Evolutionary conservation across 208 protist genomes (phyloP).

Genomic region (Acanthamoeba sp.): DNA sequence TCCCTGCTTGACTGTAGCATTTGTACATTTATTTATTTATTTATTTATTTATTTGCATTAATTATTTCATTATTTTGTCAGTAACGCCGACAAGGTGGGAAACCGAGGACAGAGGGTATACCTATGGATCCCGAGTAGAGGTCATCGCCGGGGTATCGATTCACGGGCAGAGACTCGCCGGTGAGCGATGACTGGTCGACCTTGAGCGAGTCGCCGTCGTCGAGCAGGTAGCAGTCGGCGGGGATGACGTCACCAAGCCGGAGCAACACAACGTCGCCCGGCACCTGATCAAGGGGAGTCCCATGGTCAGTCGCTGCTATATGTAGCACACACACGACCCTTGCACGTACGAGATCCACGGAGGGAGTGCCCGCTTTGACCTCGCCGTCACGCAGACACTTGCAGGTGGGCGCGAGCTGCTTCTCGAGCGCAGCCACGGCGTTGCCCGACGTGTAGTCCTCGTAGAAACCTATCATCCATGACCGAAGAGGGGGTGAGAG

Average conservation of each 20-base stretch:
- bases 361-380: conserved; percentile 82
- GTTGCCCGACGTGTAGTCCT: conserved; percentile 95
- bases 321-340: too few species aligned
- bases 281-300: too few species aligned
- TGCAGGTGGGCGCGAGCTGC: conserved; percentile 92
- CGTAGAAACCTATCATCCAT: conserved; percentile 90
- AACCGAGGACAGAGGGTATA: too few species aligned
- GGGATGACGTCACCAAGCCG: conserved; percentile 94
- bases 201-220: conserved; percentile 87
- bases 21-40: too few species aligned
- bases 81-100: too few species aligned
- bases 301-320: too few species aligned
- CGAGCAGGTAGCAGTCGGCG: conserved; percentile 92
- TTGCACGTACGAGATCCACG: conserved; percentile 9
- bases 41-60: too few species aligned
- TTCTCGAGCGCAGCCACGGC: conserved; percentile 94
- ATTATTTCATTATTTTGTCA: too few species aligned
- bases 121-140: conserved; percentile 94
- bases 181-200: conserved; percentile 96
- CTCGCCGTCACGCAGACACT: conserved; percentile 91
- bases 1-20: conserved; percentile 89
- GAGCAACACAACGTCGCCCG: conserved; percentile 95
- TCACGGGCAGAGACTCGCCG: conserved; percentile 96
- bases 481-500: too few species aligned
- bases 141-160: conserved; percentile 92